A percentile compares a stretch with the other conserved stretches of the same genome.
Conservation (phyloP, 768 basidiomycete genomes). For the Lactarius hengduanensis region DNA sequence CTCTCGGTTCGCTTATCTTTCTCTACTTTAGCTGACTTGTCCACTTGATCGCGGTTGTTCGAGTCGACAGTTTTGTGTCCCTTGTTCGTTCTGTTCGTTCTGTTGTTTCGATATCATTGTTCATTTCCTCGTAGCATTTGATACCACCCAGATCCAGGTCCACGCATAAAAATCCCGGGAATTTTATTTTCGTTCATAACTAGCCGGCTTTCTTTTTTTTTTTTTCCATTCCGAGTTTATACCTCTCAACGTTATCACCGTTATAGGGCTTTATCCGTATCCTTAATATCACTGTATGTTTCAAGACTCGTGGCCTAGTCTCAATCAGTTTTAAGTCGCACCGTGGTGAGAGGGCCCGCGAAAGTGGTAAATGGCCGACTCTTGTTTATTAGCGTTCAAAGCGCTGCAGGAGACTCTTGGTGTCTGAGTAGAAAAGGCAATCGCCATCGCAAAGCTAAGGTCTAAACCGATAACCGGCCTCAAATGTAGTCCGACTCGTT, state of each 20-base stretch:
- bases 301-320: not conserved
- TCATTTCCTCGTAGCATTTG: not conserved
- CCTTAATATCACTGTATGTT: constrained; percentile 21
- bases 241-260: not conserved
- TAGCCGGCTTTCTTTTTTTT: not conserved
- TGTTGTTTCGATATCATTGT: constrained; percentile 16
- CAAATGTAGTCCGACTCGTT: too few relatives aligned
- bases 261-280: constrained; percentile 15
- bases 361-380: too few relatives aligned
- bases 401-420: too few relatives aligned
- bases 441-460: too few relatives aligned
- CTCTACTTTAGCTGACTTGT: not conserved
- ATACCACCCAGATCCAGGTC: not conserved
- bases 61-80: not conserved
- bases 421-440: too few relatives aligned
- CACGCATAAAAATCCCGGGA: not conserved
- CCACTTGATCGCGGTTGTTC: not conserved
- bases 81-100: not conserved
- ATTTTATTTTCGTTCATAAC: not conserved
- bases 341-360: not conserved
- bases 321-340: not conserved
- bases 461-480: too few relatives aligned
- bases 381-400: too few relatives aligned
- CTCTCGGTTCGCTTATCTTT: not conserved
- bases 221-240: not conserved